Conservation (phyloP, 1,139 yeast species). For the Komagataea norvegica region DNA sequence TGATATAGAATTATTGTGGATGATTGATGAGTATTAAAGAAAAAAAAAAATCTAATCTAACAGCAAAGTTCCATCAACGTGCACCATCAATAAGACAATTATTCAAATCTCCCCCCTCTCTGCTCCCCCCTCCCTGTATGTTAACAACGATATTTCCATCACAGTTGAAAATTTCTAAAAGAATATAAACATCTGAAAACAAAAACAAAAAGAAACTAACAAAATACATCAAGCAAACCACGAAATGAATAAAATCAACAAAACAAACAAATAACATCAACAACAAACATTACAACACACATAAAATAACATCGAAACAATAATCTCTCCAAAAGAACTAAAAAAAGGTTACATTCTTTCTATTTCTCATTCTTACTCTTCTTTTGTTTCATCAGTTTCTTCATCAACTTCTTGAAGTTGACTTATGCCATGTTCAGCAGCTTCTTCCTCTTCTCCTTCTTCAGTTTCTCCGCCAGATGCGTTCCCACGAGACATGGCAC, state of each 20-base stretch:
- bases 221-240: background rate
- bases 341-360: conserved; percentile 8
- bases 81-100: too few relatives aligned
- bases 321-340: too few relatives aligned
- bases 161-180: too few relatives aligned
- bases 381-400: conserved; percentile 27
- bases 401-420: conserved; percentile 31
- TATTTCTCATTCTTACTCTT: conserved; percentile 23
- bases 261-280: background rate
- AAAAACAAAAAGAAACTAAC: background rate
- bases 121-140: too few relatives aligned
- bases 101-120: too few relatives aligned
- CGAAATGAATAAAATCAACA: background rate
- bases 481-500: conserved; percentile 32
- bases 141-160: too few relatives aligned
- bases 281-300: background rate
- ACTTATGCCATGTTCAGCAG: conserved; percentile 26
- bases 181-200: too few relatives aligned
- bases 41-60: too few relatives aligned
- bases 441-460: conserved; percentile 21
- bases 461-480: conserved; percentile 22
- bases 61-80: too few relatives aligned
- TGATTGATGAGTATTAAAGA: too few relatives aligned
- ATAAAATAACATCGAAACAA: too few relatives aligned
- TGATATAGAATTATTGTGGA: too few relatives aligned